Evolutionary conservation across 371 early-diverging fungal species (phyloP).

Genomic region (Umbelopsis sp.): DNA sequence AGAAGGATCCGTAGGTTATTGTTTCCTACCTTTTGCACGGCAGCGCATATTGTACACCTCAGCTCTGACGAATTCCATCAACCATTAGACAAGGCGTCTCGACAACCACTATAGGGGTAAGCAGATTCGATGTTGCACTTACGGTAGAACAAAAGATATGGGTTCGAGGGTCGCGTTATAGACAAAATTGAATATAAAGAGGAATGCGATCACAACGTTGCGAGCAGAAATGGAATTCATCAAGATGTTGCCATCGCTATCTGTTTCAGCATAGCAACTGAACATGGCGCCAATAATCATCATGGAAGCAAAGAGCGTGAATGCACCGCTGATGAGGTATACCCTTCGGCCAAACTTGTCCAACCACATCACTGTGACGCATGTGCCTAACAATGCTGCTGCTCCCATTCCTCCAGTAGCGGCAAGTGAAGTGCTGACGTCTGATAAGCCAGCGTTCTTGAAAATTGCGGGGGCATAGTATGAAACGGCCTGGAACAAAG

Average conservation of each 20-base stretch:
- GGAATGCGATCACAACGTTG: constrained; percentile 43
- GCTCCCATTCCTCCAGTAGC: constrained; percentile 47
- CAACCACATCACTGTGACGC: constrained; percentile 55
- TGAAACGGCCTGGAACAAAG: constrained; percentile 42
- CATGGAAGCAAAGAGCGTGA: constrained; percentile 43
- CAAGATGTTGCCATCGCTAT: constrained; percentile 33
- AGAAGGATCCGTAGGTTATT: too few relatives aligned
- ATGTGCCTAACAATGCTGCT: constrained; percentile 44
- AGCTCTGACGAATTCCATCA: constrained; percentile 19
- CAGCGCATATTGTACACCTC: constrained; percentile 12
- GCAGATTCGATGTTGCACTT: not conserved
- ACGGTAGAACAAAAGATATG: constrained; percentile 66
- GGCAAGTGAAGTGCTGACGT: constrained; percentile 37
- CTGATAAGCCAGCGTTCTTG: constrained; percentile 38
- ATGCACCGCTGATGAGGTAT: constrained; percentile 46
- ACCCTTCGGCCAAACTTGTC: constrained; percentile 48
- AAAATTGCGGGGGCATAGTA: constrained; percentile 53
- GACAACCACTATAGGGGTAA: not conserved
- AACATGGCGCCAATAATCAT: constrained; percentile 51
- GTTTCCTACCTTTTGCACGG: constrained; percentile 1
- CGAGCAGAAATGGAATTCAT: constrained; percentile 33
- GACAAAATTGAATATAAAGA: constrained; percentile 48
- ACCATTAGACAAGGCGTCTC: not conserved
- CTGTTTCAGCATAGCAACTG: constrained; percentile 30
- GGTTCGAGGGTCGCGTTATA: constrained; percentile 65